Evolutionary conservation across 2,329 filamentous ascomycete species (phyloP).

Genomic region (Pseudogymnoascus sp.): DNA sequence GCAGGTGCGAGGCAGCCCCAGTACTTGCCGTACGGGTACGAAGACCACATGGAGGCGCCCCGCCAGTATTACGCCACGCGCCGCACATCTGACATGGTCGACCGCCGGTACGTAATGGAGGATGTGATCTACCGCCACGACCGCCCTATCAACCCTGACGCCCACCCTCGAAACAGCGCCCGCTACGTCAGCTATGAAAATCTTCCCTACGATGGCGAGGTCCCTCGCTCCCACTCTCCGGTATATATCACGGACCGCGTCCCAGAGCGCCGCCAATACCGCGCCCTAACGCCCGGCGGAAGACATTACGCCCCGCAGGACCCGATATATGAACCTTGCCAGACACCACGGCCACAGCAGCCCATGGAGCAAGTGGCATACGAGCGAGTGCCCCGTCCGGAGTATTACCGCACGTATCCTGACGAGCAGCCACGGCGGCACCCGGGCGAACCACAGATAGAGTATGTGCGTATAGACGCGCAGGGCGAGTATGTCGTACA

Average conservation of each 20-base stretch:
- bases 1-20: conserved; percentile 6
- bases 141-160: conserved; percentile 16
- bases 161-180: conserved; percentile 24
- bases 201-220: conserved; percentile 17
- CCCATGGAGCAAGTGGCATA: conserved; percentile 24
- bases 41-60: conserved; percentile 15
- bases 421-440: conserved; percentile 25
- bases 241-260: conserved; percentile 25
- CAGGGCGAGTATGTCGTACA: conserved; percentile 40
- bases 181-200: conserved; percentile 27
- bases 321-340: conserved; percentile 25
- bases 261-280: conserved; percentile 23
- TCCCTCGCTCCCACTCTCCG: conserved; percentile 28
- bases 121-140: conserved; percentile 28
- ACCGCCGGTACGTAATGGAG: conserved; percentile 26
- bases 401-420: conserved; percentile 29
- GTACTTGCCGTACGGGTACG: conserved; percentile 19
- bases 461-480: conserved; percentile 38
- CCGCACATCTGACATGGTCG: conserved; percentile 26
- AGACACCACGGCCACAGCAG: conserved; percentile 14
- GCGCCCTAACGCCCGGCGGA: conserved; percentile 25
- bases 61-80: conserved; percentile 18
- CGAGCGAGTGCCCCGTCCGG: conserved; percentile 25
- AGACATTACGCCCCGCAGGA: conserved; percentile 16
- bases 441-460: conserved; percentile 28